Conservation (phyloP, 345 rosid species). For the Dovyalis caffra region DNA sequence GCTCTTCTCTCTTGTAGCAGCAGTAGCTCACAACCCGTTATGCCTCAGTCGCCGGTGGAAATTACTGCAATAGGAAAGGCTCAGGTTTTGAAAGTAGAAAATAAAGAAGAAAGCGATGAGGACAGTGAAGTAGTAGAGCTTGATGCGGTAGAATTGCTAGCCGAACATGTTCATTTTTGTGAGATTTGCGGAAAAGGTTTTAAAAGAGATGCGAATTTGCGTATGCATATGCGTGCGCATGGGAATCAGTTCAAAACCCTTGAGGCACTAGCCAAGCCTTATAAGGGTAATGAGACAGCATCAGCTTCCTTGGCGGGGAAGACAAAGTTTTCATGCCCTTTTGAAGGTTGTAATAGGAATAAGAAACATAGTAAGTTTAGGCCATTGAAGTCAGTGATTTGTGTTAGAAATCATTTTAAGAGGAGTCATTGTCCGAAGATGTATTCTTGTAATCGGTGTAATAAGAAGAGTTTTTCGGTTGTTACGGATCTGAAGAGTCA, state of each 20-base stretch:
- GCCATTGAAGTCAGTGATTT: conserved; percentile 56
- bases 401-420: conserved; percentile 72
- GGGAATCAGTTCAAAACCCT: conserved; percentile 67
- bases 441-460: conserved; percentile 54
- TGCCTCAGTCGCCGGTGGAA: neutral
- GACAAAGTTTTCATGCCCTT: conserved; percentile 63
- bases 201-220: conserved; percentile 69
- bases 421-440: conserved; percentile 80
- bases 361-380: conserved; percentile 53
- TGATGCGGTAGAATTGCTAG: conserved; percentile 60
- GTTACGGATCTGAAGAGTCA: conserved; percentile 65
- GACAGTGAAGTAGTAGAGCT: conserved; percentile 51
- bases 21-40: conserved; percentile 10
- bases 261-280: conserved; percentile 55
- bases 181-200: conserved; percentile 75
- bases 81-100: neutral
- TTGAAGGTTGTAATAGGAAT: conserved; percentile 58
- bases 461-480: conserved; percentile 62
- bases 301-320: neutral
- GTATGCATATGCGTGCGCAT: conserved; percentile 87
- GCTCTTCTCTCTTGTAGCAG: conserved; percentile 36
- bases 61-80: neutral
- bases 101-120: conserved; percentile 9
- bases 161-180: conserved; percentile 67
- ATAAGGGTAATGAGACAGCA: neutral